A percentile compares a stretch with the other conserved stretches of the same genome.
Conservation (phyloP, 805 yeast species). For the Saccharomycopsis fibuligera region DNA sequence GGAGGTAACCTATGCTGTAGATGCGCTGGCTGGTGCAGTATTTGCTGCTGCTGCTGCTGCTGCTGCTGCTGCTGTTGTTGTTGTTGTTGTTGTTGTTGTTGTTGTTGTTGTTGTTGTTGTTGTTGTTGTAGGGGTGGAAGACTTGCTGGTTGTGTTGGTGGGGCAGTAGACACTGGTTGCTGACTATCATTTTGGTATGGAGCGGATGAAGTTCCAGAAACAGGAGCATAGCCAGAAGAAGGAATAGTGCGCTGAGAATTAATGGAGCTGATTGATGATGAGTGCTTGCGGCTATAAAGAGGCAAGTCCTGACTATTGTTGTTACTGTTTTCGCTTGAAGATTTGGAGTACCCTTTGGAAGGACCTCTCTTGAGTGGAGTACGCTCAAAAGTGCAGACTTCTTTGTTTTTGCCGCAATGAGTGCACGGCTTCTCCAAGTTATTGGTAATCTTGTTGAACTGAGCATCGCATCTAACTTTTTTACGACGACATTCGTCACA, state of each 20-base stretch:
- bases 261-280: not conserved
- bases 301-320: constrained; percentile 3
- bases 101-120: constrained; percentile 1
- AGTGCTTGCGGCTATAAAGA: not conserved
- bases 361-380: constrained; percentile 78
- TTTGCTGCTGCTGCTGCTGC: constrained; percentile 10
- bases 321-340: constrained; percentile 22
- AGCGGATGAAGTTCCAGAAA: no score
- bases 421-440: constrained; percentile 50
- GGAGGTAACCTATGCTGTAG: constrained; percentile 7
- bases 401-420: constrained; percentile 55
- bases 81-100: constrained; percentile 5
- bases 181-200: no score
- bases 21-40: constrained; percentile 15
- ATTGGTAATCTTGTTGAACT: constrained; percentile 37
- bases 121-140: not conserved
- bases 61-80: not conserved
- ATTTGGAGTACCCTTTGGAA: constrained; percentile 58
- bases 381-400: constrained; percentile 60
- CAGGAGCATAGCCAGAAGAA: not conserved
- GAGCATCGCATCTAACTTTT: constrained; percentile 67
- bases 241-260: no score
- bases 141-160: not conserved
- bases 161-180: not conserved
- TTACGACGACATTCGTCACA: constrained; percentile 76